Base-by-base conservation (phyloP, 331 rosid species). In the Spiraea crenata region DNA sequence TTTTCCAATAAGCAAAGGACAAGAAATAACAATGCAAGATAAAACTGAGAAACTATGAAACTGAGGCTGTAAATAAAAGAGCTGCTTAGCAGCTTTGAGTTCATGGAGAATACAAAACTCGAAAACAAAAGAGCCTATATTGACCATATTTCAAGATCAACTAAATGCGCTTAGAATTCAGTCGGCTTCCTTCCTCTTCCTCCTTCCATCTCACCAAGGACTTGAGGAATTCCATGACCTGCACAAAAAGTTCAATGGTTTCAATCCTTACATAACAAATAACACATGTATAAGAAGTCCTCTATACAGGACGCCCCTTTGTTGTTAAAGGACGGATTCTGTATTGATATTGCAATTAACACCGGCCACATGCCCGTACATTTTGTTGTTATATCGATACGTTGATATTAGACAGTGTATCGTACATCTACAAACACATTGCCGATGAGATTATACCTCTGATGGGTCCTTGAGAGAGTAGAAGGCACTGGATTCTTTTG, bases 141-240 rank as follows among this genome's bases (percentile, higher is more conserved):
- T 6, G 6, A 50, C 62, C 49, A 69, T 31, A 74, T 35, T 37
- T 61, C n/a, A 38, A 16, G 9, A 50, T 41, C 40, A 58, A 65
- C 63, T 50, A 15, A 57, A 4, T 41, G n/a, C 41, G 34, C 49
- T 19, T 20, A 14, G 41, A 1, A 13, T n/a, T 63, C 50, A 20
- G 34, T 70, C 25, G 37, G 13, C 55, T 19, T n/a, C 39, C 74
- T 73, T 72, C 90, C 74, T 70, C 83, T 13, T 79, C 71, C 77
- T 72, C 75, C 87, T 79, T 81, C 96, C 92, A 87, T 20, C 81
- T 80, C 77, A 89, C 96, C 69, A 92, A 70, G 9, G 82, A 81
- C 78, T 84, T 81, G 57, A 89, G 89, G 73, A 92, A 92, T 69
- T 86, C 80, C 98, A 81, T 78, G 47, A 92, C 98, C 98, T 89